A percentile compares a stretch with the other conserved stretches of the same genome.
These are phyloP conservation scores for Starmerella vaccinii DNA, from an alignment of 805 yeast species.

Conservation along the genomic window DNA sequence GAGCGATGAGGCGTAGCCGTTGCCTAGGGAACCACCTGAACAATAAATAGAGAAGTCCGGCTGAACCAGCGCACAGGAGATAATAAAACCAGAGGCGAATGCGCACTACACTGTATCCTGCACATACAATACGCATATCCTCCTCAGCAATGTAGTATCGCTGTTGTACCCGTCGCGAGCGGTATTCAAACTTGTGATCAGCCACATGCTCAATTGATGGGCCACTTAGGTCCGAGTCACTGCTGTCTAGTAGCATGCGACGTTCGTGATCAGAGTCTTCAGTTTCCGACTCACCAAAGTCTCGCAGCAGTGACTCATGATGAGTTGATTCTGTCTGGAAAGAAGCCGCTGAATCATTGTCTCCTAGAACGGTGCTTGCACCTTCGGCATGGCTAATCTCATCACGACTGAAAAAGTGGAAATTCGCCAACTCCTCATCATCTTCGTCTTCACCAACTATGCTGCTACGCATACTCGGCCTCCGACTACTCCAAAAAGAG, in stretches of 20 bases:
- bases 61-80: constrained; percentile 44
- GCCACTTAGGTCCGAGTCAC: background rate
- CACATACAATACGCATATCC: constrained; percentile 87
- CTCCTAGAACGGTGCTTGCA: constrained; percentile 52
- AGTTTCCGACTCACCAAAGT: background rate
- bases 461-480: constrained; percentile 10
- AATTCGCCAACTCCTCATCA: constrained; percentile 27
- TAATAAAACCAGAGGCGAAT: constrained; percentile 42
- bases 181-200: constrained; percentile 17
- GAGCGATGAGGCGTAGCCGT: constrained; percentile 38
- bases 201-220: background rate
- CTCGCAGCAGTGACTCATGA: background rate
- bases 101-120: constrained; percentile 61
- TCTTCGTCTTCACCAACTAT: constrained; percentile 9
- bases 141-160: constrained; percentile 91
- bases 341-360: constrained; percentile 26
- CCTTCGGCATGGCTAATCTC: constrained; percentile 85
- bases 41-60: constrained; percentile 63
- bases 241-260: background rate
- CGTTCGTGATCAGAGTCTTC: background rate
- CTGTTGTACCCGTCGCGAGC: constrained; percentile 39
- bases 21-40: constrained; percentile 81
- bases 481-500: constrained; percentile 16
- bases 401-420: constrained; percentile 72
- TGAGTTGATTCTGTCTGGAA: background rate